phyloP scores from a whole-genome alignment of 192 early-diverging fungal genomes.

The Podochytrium sp. region DNA sequence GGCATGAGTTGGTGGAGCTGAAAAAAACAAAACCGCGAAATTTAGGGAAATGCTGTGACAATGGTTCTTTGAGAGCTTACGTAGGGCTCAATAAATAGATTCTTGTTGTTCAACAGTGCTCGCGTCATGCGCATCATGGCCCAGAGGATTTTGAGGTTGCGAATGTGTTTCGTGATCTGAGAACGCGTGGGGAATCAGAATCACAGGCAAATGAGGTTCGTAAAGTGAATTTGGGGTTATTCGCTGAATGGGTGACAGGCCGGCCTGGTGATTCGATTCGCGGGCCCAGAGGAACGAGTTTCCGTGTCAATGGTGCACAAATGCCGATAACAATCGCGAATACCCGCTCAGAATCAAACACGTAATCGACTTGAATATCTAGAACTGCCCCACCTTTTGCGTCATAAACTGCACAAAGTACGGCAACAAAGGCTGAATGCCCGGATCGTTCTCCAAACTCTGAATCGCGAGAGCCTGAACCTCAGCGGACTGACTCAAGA shows the following conservation, averaged over 20 bases:
- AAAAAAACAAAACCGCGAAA: conserved; percentile 10
- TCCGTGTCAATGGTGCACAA: no score
- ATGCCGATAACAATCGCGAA: no score
- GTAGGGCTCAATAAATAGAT: conserved; percentile 92
- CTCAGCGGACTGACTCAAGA: conserved; percentile 61
- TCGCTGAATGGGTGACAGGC: no score
- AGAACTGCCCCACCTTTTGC: conserved; percentile 81
- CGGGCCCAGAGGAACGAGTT: no score
- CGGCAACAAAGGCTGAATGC: conserved; percentile 90
- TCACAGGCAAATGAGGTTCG: no score
- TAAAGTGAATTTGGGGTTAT: no score
- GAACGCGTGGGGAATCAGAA: no score
- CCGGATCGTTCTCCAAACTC: conserved; percentile 85
- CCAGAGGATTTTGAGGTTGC: conserved; percentile 69
- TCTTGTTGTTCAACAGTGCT: conserved; percentile 82
- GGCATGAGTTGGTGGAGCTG: conserved; percentile 96
- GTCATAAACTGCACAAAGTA: conserved; percentile 94
- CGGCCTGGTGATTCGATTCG: no score
- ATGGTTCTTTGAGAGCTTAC: no score
- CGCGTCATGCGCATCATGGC: conserved; percentile 81
- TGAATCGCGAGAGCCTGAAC: conserved; percentile 79
- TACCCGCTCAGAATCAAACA: no score
- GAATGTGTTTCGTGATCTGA: conserved; percentile 78
- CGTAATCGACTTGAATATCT: no score
- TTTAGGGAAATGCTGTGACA: not conserved